phyloP scores from a whole-genome alignment of 1,284 basidiomycete genomes.

The Porodaedalea pini region DNA sequence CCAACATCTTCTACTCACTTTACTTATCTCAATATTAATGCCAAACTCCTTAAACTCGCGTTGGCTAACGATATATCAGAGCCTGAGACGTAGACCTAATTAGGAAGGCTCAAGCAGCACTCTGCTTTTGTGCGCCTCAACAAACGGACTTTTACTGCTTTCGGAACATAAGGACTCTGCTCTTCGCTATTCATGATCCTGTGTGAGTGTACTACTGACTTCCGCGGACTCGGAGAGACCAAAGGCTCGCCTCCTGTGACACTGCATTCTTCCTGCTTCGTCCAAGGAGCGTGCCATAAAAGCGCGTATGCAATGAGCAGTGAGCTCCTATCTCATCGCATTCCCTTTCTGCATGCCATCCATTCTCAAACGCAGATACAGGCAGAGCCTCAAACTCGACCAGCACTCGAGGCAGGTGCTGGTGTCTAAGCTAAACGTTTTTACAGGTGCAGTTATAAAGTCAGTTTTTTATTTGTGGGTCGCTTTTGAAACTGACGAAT shows the following conservation, averaged over 20 bases:
- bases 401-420: slow-evolving; percentile 12
- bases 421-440: slow-evolving; percentile 12
- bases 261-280: not conserved
- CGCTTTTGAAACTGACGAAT: not conserved
- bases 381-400: slow-evolving; percentile 18
- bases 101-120: slow-evolving; percentile 12
- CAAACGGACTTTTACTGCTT: slow-evolving; percentile 3
- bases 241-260: not conserved
- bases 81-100: not conserved
- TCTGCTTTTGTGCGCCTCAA: not conserved
- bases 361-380: slow-evolving; percentile 12
- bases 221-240: not conserved
- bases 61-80: no score
- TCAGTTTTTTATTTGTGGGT: not conserved
- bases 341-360: slow-evolving; percentile 8
- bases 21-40: no score
- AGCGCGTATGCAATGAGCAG: not conserved
- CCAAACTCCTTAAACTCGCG: no score
- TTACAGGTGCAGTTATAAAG: not conserved
- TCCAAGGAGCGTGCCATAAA: not conserved
- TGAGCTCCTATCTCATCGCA: not conserved
- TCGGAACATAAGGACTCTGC: not conserved
- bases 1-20: no score
- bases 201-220: not conserved
- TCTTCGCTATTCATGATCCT: not conserved